phyloP scores from a whole-genome alignment of 2,329 filamentous ascomycete genomes.

The Emergomyces africanus region DNA sequence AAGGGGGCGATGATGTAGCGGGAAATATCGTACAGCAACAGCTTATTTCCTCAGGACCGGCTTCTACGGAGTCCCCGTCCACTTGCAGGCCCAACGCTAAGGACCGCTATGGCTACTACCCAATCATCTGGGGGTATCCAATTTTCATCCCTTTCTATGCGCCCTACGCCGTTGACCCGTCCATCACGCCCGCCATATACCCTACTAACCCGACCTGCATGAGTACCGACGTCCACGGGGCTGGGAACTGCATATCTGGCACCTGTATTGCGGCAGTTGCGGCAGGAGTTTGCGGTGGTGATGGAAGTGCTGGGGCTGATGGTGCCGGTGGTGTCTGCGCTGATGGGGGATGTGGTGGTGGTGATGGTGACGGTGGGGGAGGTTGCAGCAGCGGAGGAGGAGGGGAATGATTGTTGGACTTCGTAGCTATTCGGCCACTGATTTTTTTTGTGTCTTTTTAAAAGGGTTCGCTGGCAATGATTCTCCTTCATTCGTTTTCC shows the following conservation, averaged over 20 bases:
- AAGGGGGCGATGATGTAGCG: not conserved
- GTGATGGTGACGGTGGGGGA: slow-evolving; percentile 27
- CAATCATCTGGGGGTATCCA: slow-evolving; percentile 35
- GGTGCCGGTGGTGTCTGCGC: slow-evolving; percentile 21
- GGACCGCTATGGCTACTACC: slow-evolving; percentile 8
- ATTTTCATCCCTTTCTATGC: slow-evolving; percentile 34
- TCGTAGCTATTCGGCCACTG: not conserved
- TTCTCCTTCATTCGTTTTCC: slow-evolving; percentile 97
- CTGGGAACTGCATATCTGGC: slow-evolving; percentile 37
- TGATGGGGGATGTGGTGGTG: slow-evolving; percentile 22
- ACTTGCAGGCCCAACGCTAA: not conserved
- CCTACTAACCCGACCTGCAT: slow-evolving; percentile 35
- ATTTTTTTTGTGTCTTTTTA: not conserved
- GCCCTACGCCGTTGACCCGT: slow-evolving; percentile 35
- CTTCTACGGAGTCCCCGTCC: not conserved
- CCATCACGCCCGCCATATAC: slow-evolving; percentile 30
- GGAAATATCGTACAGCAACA: not conserved
- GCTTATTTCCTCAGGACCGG: not conserved
- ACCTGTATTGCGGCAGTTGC: slow-evolving; percentile 32
- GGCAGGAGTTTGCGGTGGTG: slow-evolving; percentile 28
- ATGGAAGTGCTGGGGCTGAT: slow-evolving; percentile 14
- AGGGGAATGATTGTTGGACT: slow-evolving; percentile 13
- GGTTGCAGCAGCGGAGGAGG: slow-evolving; percentile 35
- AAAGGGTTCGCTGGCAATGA: slow-evolving; percentile 97
- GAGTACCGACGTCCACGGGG: slow-evolving; percentile 24